Evolutionary conservation across 2,329 filamentous ascomycete species (phyloP).

Genomic region (Fusarium vanettenii): DNA sequence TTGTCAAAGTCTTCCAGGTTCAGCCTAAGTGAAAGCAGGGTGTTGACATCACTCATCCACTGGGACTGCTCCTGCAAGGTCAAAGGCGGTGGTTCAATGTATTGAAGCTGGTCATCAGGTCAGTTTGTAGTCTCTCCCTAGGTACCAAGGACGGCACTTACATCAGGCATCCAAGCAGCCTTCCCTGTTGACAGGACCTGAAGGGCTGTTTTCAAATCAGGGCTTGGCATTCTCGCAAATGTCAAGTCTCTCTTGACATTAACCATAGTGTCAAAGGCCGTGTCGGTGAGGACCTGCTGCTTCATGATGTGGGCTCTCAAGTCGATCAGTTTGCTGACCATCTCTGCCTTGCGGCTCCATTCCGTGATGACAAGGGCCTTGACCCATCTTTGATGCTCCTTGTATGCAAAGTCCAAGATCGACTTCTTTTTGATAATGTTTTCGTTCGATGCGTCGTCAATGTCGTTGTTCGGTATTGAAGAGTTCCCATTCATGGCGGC

Average conservation of each 20-base stretch:
- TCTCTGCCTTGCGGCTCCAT: conserved; percentile 84
- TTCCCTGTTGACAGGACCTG: conserved; percentile 84
- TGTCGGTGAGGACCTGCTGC: conserved; percentile 70
- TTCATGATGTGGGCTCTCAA: conserved; percentile 79
- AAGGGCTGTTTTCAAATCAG: conserved; percentile 90
- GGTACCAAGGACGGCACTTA: conserved; percentile 54
- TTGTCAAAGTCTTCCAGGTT: conserved; percentile 84
- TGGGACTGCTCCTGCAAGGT: conserved; percentile 78
- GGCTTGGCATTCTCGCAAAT: conserved; percentile 82
- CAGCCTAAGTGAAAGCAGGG: conserved; percentile 83
- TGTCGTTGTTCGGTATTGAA: conserved; percentile 43
- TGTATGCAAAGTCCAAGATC: conserved; percentile 82
- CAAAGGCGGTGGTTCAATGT: conserved; percentile 78
- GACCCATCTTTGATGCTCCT: conserved; percentile 87
- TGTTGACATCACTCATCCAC: conserved; percentile 84
- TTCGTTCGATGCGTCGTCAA: conserved; percentile 69
- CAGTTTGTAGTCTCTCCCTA: conserved; percentile 46
- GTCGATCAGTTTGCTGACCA: conserved; percentile 90
- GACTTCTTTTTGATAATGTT: conserved; percentile 81
- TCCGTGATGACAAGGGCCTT: conserved; percentile 91
- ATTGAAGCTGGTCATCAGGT: conserved; percentile 69
- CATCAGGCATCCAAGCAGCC: conserved; percentile 82
- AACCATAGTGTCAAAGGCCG: conserved; percentile 71
- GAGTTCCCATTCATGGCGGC: conserved; percentile 63
- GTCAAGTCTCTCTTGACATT: conserved; percentile 79